Base-by-base conservation (phyloP, 2,329 filamentous ascomycete genomes). In the Hypoxylon sp. region DNA sequence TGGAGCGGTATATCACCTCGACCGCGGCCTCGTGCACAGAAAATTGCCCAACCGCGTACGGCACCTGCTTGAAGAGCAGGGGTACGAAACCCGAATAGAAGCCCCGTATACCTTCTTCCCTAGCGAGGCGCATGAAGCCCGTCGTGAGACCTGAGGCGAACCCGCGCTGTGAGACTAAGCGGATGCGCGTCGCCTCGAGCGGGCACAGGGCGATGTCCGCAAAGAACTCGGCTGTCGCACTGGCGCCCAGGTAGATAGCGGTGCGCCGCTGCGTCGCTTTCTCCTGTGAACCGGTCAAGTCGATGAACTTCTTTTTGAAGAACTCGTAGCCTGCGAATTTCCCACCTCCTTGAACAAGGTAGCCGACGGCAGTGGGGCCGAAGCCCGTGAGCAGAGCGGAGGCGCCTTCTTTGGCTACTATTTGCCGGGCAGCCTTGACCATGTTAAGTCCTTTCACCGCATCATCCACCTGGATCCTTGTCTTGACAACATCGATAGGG, bases 21-120 rank as follows among this genome's bases (percentile, higher is more conserved):
- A 91, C 89, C 73, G 91, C 92, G 75, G 92, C 95, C 83, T 97
- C 94, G 85, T 93, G 96, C 59, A 95, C 93, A 72, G 94, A 92
- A 84, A 97, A 97, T 84, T 97, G 96, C 79, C 93, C 89, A 82
- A 97, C 93, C 72, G 94, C 96, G 83, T 96, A 97, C 16, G 94
- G 94, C 59, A 97, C 90, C 86, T 96, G 92, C 82, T 95, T 94
- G 82, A 92, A 93, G 70, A 94, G 85, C 73, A 95, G 89, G 27
- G 92, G 92, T 55, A 94, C 91, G 81, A 97, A 96, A 71, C 94
- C 94, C 69, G 92, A 93, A 86, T 97, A 97, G 83, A 97, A 95
- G 66, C 92, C 94, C 73, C 86, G 87, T 64, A 94, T 63, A 76
- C 93, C 92, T 80, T 96, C 92, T 74, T 88, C 89, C 77, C 88